Percentiles rank a stretch among this genome's conserved stretches.
phyloP scores from a whole-genome alignment of 257 asterid species.

The Fraxinus cuspidata region DNA sequence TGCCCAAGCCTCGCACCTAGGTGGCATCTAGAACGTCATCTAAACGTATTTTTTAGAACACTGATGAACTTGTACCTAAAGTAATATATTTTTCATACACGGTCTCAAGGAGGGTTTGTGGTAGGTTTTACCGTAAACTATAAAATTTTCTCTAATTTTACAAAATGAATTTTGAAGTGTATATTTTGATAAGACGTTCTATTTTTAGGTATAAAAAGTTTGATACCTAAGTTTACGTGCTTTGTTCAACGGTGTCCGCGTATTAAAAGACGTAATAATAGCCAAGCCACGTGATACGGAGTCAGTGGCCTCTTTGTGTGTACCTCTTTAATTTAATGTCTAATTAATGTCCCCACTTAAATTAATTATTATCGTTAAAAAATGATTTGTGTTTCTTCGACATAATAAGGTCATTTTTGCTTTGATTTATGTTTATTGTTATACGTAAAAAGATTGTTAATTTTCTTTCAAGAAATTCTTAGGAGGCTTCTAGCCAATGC shows the following conservation, averaged over 20 bases:
- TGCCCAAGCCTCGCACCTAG: too few species aligned
- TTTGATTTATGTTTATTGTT: not conserved
- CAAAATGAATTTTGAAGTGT: too few species aligned
- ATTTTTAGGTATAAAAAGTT: too few species aligned
- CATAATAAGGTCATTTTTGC: not conserved
- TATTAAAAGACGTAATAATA: not conserved
- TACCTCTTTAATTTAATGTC: not conserved
- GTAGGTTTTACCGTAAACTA: too few species aligned
- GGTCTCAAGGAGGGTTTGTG: not conserved
- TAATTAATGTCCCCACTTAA: not conserved
- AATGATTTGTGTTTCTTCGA: not conserved
- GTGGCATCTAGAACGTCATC: too few species aligned
- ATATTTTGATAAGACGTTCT: too few species aligned
- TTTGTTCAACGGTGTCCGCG: not conserved
- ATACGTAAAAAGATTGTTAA: not conserved
- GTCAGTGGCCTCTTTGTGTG: not conserved
- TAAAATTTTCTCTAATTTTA: too few species aligned
- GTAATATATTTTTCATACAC: not conserved
- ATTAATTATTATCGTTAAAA: not conserved
- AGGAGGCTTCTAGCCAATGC: too few species aligned
- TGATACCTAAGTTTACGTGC: not conserved
- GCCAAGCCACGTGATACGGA: slow-evolving; percentile 40
- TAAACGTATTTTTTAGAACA: too few species aligned
- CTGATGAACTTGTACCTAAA: too few species aligned
- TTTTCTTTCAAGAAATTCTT: not conserved